Evolutionary conservation across 306 rosid genomes (phyloP).

Genomic region (Urtica urens): DNA sequence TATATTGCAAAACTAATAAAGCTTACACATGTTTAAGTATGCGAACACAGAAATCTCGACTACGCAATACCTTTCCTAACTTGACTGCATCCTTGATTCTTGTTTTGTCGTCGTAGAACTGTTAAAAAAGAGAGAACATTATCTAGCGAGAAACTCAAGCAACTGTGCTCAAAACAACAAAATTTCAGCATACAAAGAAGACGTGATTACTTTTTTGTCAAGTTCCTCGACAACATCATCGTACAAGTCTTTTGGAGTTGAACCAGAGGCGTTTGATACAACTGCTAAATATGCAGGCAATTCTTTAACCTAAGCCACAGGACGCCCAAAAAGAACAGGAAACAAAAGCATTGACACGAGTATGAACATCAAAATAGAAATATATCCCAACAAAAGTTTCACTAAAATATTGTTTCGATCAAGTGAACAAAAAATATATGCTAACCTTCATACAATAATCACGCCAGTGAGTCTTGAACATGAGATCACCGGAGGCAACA

Average conservation of each 20-base stretch:
- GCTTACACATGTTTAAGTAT: conserved; percentile 13
- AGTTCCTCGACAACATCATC: conserved; percentile 86
- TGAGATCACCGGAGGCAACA: conserved; percentile 51
- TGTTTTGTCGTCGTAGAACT: conserved; percentile 70
- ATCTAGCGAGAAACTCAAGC: conserved; percentile 18
- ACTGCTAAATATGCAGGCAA: conserved; percentile 63
- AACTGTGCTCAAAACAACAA: too few relatives aligned
- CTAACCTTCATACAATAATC: conserved; percentile 62
- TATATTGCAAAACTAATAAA: conserved; percentile 15
- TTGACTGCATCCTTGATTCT: conserved; percentile 69
- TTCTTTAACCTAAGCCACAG: conserved; percentile 51
- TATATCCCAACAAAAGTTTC: neutral
- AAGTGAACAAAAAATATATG: neutral
- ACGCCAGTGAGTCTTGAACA: conserved; percentile 82
- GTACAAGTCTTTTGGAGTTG: conserved; percentile 80
- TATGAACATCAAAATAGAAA: conserved; percentile 8
- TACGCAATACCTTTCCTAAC: conserved; percentile 61
- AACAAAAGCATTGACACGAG: conserved; percentile 12
- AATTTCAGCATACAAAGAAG: too few relatives aligned
- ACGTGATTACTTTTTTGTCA: conserved; percentile 68
- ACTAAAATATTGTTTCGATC: too few relatives aligned
- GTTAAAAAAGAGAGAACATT: conserved; percentile 18
- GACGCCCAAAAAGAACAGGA: conserved; percentile 3
- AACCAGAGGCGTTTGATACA: conserved; percentile 73
- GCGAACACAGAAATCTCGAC: conserved; percentile 15